A percentile compares a stretch with the other conserved stretches of the same genome.
Evolutionary conservation across 352 stramenopile species (phyloP).

Genomic region (Globisporangium canariense): DNA sequence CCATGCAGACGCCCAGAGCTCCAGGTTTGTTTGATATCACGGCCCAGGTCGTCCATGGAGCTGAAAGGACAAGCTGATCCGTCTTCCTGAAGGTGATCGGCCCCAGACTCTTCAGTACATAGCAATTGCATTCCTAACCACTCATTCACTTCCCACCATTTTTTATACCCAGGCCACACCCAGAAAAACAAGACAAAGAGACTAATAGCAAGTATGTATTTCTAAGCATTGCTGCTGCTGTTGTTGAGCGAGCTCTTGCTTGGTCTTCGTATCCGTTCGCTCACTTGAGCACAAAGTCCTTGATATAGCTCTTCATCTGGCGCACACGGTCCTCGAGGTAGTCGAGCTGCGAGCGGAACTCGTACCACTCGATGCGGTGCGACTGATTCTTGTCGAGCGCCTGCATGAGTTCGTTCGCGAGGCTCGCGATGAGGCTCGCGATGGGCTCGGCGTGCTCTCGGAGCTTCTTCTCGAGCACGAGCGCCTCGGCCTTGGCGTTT

Average conservation of each 20-base stretch:
- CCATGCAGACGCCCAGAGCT: background rate
- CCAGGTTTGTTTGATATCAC: conserved; percentile 3
- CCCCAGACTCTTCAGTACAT: background rate
- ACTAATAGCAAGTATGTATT: conserved; percentile 1
- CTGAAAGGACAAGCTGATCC: background rate
- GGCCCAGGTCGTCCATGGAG: background rate
- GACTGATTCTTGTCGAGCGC: conserved; percentile 56
- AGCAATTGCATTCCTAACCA: background rate
- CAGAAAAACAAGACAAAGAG: background rate
- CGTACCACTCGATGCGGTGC: conserved; percentile 65
- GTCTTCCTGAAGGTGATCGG: background rate
- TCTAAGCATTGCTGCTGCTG: background rate
- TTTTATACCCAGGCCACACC: background rate
- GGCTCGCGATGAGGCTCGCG: conserved; percentile 32
- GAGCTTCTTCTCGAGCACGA: conserved; percentile 15
- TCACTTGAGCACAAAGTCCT: conserved; percentile 25
- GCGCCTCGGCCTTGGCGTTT: background rate
- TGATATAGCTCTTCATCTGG: conserved; percentile 55
- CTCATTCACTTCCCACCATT: background rate
- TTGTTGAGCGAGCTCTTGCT: background rate
- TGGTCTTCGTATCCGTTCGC: background rate
- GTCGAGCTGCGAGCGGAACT: conserved; percentile 72
- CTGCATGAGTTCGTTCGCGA: conserved; percentile 58
- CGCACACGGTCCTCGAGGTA: conserved; percentile 54
- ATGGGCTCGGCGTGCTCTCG: conserved; percentile 18